These are phyloP conservation scores for Venturia asperata DNA, from an alignment of 2,329 filamentous ascomycete species.

Conservation along the genomic window DNA sequence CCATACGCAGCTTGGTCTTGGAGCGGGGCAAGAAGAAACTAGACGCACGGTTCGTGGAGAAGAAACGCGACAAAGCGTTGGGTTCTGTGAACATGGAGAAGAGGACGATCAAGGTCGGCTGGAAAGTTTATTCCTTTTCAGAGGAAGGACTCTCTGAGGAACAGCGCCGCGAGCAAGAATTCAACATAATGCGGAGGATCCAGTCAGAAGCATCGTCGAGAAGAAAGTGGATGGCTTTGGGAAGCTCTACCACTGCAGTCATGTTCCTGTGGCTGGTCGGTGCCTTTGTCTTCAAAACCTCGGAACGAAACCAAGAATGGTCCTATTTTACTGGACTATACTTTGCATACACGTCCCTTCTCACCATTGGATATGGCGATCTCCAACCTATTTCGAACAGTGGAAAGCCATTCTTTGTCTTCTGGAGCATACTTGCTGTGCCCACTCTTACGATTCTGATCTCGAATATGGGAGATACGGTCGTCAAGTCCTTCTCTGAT, in stretches of 20 bases:
- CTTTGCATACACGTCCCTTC: constrained; percentile 46
- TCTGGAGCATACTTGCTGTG: constrained; percentile 50
- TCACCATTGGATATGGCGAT: constrained; percentile 52
- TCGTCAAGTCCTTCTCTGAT: constrained; percentile 48
- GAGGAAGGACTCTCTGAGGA: constrained; percentile 33
- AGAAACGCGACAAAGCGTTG: constrained; percentile 39
- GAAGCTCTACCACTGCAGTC: constrained; percentile 34
- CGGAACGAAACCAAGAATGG: constrained; percentile 43
- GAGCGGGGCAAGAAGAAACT: constrained; percentile 47
- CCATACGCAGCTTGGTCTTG: constrained; percentile 44
- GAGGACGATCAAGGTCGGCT: constrained; percentile 39
- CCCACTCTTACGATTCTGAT: constrained; percentile 50
- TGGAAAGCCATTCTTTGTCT: constrained; percentile 49
- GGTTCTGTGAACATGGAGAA: constrained; percentile 34
- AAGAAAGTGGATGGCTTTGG: constrained; percentile 36
- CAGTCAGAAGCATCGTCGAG: constrained; percentile 32
- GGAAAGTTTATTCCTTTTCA: constrained; percentile 36
- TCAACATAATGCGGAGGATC: constrained; percentile 37
- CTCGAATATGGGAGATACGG: constrained; percentile 48
- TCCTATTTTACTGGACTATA: constrained; percentile 48
- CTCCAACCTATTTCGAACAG: constrained; percentile 41
- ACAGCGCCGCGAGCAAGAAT: constrained; percentile 43
- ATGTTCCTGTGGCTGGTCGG: constrained; percentile 41
- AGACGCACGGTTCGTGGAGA: constrained; percentile 43
- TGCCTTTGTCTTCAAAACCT: constrained; percentile 43